Evolutionary conservation across 176 grass and related monocot species (phyloP), one percentile per base, ranked within the genome.

Genomic region (Carex littledalei): DNA sequence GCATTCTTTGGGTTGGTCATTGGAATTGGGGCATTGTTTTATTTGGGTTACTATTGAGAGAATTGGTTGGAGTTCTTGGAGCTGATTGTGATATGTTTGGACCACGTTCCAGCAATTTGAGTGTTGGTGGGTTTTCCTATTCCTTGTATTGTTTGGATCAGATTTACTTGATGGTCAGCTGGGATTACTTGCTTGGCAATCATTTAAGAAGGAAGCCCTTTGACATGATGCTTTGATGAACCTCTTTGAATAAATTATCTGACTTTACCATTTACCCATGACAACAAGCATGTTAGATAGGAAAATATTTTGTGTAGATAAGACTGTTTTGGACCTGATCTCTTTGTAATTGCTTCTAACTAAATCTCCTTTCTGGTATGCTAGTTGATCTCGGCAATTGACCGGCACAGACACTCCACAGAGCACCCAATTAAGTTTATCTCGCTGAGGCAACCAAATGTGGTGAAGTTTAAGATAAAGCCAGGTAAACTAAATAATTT

Each of bases 361-460:
- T 86, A 26, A 50, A 81, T 80, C 21, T 84, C 53, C 17, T 16
- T 22, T 72, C 67, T 85, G 37, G n/a, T 32, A n/a, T n/a, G n/a
- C n/a, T 84, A 98, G 95, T 86, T 98, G 87, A 98, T 98, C 86
- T 98, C 95, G 31, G 88, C 90, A 24, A 90, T 87, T 71, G 95
- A 95, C 71, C 87, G 95, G 50, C 95, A 92, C 55, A 90, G 93
- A 82, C 93, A 98, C 79, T 90, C 89, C 32, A 88, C 93, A 56
- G 95, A 98, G 69, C 93, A 98, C 90, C 95, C 95, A 55, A 98
- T 98, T 89, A 98, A 98, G 72, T 98, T 98, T 86, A 95, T 98
- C 74, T 93, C 95, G 7, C 84, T 88, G 88, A 93, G 90, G 70
- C 91, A 93, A 84, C 91, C 92, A 35, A 92, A 92, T 79, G 87